A percentile compares a stretch with the other conserved stretches of the same genome.
These are phyloP conservation scores for Leccinum disarticulatum DNA, from an alignment of 768 basidiomycete genomes.

Conservation along the genomic window DNA sequence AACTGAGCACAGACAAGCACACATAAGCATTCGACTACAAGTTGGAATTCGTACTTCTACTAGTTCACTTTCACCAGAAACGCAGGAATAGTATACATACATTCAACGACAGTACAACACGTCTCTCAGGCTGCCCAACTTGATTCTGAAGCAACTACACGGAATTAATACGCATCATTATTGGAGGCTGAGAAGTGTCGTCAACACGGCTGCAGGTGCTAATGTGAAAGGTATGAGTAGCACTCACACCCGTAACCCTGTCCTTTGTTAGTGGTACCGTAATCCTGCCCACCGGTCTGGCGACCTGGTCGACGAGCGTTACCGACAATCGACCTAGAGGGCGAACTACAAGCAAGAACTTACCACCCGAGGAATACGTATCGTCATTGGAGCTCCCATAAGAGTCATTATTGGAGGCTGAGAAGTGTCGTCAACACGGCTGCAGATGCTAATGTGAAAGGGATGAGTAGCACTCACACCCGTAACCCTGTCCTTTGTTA, in stretches of 20 bases:
- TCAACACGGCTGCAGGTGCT: not conserved
- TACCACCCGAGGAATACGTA: not conserved
- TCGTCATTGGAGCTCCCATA: not conserved
- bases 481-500: constrained; percentile 38
- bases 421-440: too few relatives aligned
- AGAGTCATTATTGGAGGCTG: too few relatives aligned
- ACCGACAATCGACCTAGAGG: constrained; percentile 3
- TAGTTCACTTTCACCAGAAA: not conserved
- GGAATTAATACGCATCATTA: not conserved
- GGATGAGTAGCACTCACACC: not conserved
- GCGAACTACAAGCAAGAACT: not conserved
- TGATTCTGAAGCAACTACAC: not conserved
- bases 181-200: not conserved
- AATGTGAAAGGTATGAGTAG: not conserved
- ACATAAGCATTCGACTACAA: not conserved
- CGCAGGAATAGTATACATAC: not conserved
- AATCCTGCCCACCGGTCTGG: constrained; percentile 66
- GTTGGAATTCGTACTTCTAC: not conserved
- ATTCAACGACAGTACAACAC: not conserved
- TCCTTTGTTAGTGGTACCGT: constrained; percentile 54
- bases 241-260: constrained; percentile 16
- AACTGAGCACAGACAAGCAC: not conserved
- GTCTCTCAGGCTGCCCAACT: not conserved
- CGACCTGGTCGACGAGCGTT: constrained; percentile 33
- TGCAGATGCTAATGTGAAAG: not conserved